phyloP scores from a whole-genome alignment of 176 grass and related monocot species.

The Elymus sibiricus region DNA sequence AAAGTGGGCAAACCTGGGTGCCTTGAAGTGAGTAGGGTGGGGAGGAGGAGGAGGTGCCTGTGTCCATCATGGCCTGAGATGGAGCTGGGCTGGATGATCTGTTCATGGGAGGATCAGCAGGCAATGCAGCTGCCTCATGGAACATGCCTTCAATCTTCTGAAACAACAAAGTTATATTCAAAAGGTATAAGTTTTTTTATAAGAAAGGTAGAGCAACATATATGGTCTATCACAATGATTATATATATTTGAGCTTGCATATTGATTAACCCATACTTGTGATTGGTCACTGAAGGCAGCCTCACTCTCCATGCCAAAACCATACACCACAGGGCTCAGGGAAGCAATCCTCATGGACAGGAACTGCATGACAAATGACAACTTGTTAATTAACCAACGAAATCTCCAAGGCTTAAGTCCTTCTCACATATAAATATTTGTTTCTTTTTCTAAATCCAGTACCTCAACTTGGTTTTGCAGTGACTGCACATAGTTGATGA shows the following conservation, averaged over 20 bases:
- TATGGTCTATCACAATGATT: background rate
- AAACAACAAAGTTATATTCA: background rate
- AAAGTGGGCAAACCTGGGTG: constrained; percentile 44
- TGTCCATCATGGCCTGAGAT: constrained; percentile 49
- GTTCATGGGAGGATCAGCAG: constrained; percentile 34
- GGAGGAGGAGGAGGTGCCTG: constrained; percentile 24
- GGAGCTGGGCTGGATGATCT: constrained; percentile 26
- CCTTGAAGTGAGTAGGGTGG: constrained; percentile 45
- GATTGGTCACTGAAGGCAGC: constrained; percentile 44
- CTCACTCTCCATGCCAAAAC: constrained; percentile 51
- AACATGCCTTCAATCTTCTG: constrained; percentile 64
- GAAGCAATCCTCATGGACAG: constrained; percentile 97
- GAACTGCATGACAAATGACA: constrained; percentile 53
- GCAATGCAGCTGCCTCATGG: constrained; percentile 37
- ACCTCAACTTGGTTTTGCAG: constrained; percentile 98
- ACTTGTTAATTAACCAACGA: background rate
- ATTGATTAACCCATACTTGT: constrained; percentile 29
- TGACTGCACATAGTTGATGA: constrained; percentile 92
- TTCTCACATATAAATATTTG: background rate
- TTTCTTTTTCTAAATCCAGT: background rate
- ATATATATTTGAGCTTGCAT: background rate
- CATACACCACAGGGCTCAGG: constrained; percentile 58
- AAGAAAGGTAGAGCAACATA: background rate
- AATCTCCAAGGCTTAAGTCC: background rate
- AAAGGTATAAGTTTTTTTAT: background rate